phyloP scores from a whole-genome alignment of 495 filamentous ascomycete genomes.

The Trichoderma reesei region DNA sequence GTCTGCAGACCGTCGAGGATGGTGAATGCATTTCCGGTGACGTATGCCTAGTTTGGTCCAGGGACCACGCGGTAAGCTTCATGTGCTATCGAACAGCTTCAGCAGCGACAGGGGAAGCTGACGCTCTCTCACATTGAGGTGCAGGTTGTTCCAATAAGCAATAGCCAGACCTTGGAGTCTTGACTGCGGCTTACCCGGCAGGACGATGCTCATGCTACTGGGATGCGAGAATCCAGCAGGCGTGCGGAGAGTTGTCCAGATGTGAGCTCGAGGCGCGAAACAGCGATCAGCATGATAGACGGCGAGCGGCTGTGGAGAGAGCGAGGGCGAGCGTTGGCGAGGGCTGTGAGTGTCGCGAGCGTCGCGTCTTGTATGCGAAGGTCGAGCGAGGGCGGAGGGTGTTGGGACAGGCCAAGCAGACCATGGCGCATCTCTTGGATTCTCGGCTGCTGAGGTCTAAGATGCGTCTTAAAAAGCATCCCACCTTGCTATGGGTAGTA shows the following conservation, averaged over 20 bases:
- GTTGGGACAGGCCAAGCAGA: not conserved
- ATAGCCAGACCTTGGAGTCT: slow-evolving; percentile 84
- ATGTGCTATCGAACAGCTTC: not conserved
- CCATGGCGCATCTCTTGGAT: not conserved
- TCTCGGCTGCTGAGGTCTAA: not conserved
- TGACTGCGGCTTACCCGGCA: slow-evolving; percentile 83
- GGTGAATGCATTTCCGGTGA: slow-evolving; percentile 77
- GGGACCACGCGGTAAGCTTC: not conserved
- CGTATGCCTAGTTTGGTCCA: slow-evolving; percentile 55
- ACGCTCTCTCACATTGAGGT: slow-evolving; percentile 69
- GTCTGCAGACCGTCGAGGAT: slow-evolving; percentile 66
- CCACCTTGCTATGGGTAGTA: too few relatives aligned
- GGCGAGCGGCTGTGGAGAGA: too few relatives aligned
- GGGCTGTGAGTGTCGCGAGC: too few relatives aligned
- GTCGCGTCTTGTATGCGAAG: not conserved
- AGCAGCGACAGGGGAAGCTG: not conserved
- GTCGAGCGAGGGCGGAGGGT: not conserved
- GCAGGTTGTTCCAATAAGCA: slow-evolving; percentile 69
- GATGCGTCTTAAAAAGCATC: too few relatives aligned
- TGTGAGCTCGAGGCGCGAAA: not conserved
- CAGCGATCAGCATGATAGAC: not conserved
- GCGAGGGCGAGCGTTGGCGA: too few relatives aligned
- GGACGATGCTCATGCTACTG: slow-evolving; percentile 59
- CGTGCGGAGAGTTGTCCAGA: not conserved
- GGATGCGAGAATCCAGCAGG: not conserved